A percentile compares a stretch with the other conserved stretches of the same genome.
These are phyloP conservation scores for Phlegmacium glaucopus DNA, from an alignment of 768 basidiomycete genomes.

Conservation along the genomic window DNA sequence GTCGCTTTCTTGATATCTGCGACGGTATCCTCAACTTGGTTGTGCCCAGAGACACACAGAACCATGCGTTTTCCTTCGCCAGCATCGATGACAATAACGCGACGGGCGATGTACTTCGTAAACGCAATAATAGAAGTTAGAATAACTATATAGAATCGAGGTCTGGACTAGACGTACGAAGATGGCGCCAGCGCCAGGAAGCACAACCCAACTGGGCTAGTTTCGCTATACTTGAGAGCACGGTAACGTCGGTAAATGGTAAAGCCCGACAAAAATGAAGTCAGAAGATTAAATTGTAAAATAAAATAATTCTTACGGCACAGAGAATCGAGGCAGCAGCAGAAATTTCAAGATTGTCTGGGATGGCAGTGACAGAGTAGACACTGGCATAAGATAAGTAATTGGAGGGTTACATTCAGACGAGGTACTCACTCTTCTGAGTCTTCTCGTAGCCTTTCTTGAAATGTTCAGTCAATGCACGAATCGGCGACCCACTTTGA, in stretches of 20 bases:
- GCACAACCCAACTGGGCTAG: conserved; percentile 63
- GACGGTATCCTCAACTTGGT: conserved; percentile 73
- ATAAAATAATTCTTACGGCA: conserved; percentile 51
- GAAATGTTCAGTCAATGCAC: conserved; percentile 71
- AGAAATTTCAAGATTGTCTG: conserved; percentile 58
- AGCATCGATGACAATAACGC: conserved; percentile 75
- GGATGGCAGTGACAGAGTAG: conserved; percentile 79
- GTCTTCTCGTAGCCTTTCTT: conserved; percentile 74
- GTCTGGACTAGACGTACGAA: conserved; percentile 42
- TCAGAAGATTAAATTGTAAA: background rate
- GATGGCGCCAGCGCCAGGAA: conserved; percentile 79
- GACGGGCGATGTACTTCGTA: conserved; percentile 70
- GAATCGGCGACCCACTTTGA: conserved; percentile 80
- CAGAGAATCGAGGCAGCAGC: conserved; percentile 76
- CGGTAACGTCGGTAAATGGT: conserved; percentile 91
- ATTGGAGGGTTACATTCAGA: background rate
- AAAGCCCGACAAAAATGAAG: conserved; percentile 67
- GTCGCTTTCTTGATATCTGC: conserved; percentile 59
- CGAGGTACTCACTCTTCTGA: conserved; percentile 24
- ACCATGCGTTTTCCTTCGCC: conserved; percentile 68
- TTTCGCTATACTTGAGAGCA: conserved; percentile 70
- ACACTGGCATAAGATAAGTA: conserved; percentile 68
- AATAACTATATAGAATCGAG: background rate
- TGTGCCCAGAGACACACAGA: conserved; percentile 61
- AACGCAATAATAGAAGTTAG: conserved; percentile 31